Conservation (phyloP, 345 rosid species). For the Diplotaxis tenuifolia region DNA sequence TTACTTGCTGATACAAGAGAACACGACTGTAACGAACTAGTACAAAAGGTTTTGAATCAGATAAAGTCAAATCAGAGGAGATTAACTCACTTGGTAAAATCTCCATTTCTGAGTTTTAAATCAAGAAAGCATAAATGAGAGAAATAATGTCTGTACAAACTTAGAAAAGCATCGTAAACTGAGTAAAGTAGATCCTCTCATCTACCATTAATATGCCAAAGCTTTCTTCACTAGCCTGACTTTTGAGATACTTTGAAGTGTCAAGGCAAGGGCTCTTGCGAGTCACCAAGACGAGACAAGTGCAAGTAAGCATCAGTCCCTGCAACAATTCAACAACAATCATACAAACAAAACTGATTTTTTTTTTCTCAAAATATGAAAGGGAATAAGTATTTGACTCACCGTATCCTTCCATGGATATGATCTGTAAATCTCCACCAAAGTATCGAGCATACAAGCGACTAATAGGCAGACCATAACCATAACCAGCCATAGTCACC, state of each 20-base stretch:
- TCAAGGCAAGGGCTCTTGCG: slow-evolving; percentile 70
- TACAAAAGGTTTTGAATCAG: slow-evolving; percentile 1
- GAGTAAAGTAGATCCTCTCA: slow-evolving; percentile 10
- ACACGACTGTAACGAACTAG: not conserved
- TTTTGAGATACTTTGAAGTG: not conserved
- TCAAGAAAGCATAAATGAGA: slow-evolving; percentile 26
- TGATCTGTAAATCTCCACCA: slow-evolving; percentile 94
- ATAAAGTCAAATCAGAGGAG: slow-evolving; percentile 24
- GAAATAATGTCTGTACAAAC: slow-evolving; percentile 30
- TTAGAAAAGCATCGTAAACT: not conserved
- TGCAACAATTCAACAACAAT: slow-evolving; percentile 31
- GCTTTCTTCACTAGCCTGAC: slow-evolving; percentile 25
- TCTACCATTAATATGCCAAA: slow-evolving; percentile 27
- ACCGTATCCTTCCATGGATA: slow-evolving; percentile 99
- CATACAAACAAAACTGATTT: not conserved
- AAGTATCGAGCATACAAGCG: slow-evolving; percentile 93
- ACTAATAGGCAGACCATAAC: slow-evolving; percentile 91
- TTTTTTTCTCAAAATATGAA: slow-evolving; percentile 33
- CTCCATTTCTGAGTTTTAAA: slow-evolving; percentile 31
- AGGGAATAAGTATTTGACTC: slow-evolving; percentile 35
- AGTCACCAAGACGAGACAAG: slow-evolving; percentile 58
- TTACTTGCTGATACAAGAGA: not conserved
- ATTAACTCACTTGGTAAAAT: slow-evolving; percentile 14
- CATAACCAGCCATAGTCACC: slow-evolving; percentile 95
- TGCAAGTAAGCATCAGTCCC: slow-evolving; percentile 82